Base-by-base conservation (phyloP, 805 yeast species). In the Candida rishiriensis region DNA sequence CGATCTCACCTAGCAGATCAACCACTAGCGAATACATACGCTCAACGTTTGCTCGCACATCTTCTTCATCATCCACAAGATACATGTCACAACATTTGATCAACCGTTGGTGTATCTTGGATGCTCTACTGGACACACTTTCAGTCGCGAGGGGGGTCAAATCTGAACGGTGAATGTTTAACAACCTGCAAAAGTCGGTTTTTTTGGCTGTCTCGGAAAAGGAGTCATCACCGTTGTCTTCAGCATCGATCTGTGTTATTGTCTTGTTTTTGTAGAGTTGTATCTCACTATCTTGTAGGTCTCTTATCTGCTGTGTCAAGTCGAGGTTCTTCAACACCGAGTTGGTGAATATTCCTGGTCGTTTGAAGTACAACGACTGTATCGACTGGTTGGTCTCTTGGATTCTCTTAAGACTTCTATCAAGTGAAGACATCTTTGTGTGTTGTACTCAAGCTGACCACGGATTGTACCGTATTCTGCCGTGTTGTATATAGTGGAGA, bases 341-440 rank as follows among this genome's bases (percentile, higher is more conserved):
- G 35, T 55, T 55, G 14, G 59, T 49, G 44, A 55, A 56, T 5
- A 54, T 47, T 29, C 60, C 57, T 1, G 54, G 51, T 2, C 50
- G 47, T 21, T 49, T 48, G 39, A 54, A 54, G 35, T 51, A 43
- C 6, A 51, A 38, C 15, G 53, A 43, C 34, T 50, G 54, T n/a
- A 54, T 54, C 17, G 57, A 48, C 38, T 50, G 52, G 39, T 48
- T 49, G 32, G 49, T 49, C 30, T 51, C 55, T 14, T 47, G 40
- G 10, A 54, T 47, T 30, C 48, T 41, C 10, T 41, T 41, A 4
- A 49, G 31, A 34, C 50, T 49, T 16, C 47, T 37, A 3, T 53
- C 53, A 33, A 54, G 47, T 16, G 47, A 40, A n/a, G n/a, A n/a
- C n/a, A n/a, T n/a, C n/a, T n/a, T n/a, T n/a, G n/a, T n/a, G n/a